Conservation (phyloP, 1,284 basidiomycete species). For the Fomitopsis pinicola region DNA sequence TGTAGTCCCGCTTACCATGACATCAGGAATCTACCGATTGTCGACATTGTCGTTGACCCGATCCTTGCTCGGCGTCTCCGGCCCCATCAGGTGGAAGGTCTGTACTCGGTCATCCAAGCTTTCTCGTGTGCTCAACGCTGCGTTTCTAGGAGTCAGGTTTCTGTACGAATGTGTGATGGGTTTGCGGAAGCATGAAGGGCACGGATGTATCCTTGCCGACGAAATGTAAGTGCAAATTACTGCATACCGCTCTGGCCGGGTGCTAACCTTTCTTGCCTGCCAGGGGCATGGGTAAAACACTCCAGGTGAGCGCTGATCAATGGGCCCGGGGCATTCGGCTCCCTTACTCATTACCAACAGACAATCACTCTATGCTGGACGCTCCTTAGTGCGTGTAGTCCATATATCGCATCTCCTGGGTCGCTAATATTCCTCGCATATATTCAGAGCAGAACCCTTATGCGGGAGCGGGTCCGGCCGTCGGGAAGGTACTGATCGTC, state of each 20-base stretch:
- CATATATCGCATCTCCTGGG: neutral
- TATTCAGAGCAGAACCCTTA: conserved; percentile 81
- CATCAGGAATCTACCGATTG: conserved; percentile 51
- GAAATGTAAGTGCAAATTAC: conserved; percentile 65
- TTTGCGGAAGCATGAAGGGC: conserved; percentile 80
- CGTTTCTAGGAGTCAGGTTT: conserved; percentile 67
- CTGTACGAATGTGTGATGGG: conserved; percentile 98
- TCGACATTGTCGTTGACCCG: conserved; percentile 94
- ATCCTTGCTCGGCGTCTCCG: conserved; percentile 75
- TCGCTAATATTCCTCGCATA: neutral
- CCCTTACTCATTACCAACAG: conserved; percentile 34
- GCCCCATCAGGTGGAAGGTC: conserved; percentile 90
- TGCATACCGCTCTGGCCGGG: neutral
- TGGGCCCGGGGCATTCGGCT: neutral
- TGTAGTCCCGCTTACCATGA: conserved; percentile 5
- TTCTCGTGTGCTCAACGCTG: neutral
- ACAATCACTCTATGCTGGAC: conserved; percentile 89
- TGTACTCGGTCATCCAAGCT: conserved; percentile 4
- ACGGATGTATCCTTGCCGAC: conserved; percentile 96
- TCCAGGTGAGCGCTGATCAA: conserved; percentile 46
- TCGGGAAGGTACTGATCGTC: conserved; percentile 85
- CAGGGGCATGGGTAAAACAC: conserved; percentile 93
- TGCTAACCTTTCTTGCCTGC: conserved; percentile 11
- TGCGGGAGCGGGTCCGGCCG: conserved; percentile 48
- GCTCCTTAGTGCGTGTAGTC: conserved; percentile 61